Base-by-base conservation (phyloP, 148 eudicot genomes). In the Fagopyrum esculentum region DNA sequence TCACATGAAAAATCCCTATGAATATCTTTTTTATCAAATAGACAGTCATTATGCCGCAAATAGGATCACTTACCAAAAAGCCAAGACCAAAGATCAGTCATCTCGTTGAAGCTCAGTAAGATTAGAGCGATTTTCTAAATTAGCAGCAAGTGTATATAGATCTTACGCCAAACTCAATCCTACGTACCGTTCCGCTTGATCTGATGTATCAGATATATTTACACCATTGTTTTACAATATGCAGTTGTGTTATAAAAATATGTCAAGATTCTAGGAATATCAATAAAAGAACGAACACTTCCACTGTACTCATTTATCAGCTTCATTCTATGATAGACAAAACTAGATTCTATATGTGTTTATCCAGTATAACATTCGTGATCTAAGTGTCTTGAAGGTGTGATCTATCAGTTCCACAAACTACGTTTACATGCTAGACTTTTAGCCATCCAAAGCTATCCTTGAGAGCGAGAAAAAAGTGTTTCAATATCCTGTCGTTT, bases 381-480 rank as follows among this genome's bases (percentile, higher is more conserved):
- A 64, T 66, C 46, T 13, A 29, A 63, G 45, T 30, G 69, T 35
- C 69, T 63, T 63, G 15, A 29, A 30, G 69, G n/a, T 63, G 69
- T 0, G 4, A 30, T 63, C 35, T 45, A 63, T n/a, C 46, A 43
- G 9, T 40, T 43, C 9, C 47, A 40, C 9, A 63, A 63, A 63
- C 69, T 63, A 29, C 16, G 30, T 6, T 10, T 63, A 30, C 44
- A 30, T 29, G 44, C 71, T 40, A 66, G 47, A 66, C 71, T 15
- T 66, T 15, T 15, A 12, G 15, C 69, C 69, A 63, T 63, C 69
- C 45, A 63, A 63, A 11, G 69, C 45, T 15, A 66, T 66, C 17
- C 5, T 35, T 13, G 5, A 15, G 19, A 43, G 68, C 2, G 40
- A 49, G 12, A 48, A 48, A 48, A 43, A 66, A 66, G 5, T n/a